Evolutionary conservation across 106 monocot species (phyloP).

Genomic region (Platanthera zijinensis): DNA sequence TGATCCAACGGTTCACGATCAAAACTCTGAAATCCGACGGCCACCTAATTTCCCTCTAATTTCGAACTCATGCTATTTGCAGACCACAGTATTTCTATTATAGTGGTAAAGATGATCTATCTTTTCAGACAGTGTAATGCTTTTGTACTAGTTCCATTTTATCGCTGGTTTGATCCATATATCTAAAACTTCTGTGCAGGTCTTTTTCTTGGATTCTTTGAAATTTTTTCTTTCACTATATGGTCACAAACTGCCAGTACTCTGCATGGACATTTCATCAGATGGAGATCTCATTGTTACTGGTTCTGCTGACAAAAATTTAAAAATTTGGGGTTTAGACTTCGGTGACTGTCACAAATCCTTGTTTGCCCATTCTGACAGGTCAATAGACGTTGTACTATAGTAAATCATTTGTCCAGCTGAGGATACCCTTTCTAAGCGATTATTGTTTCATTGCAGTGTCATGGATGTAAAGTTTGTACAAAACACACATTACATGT

Average conservation of each 20-base stretch:
- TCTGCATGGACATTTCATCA: slow-evolving; percentile 98
- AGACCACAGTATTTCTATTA: no score
- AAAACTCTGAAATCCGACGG: no score
- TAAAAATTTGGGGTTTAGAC: slow-evolving; percentile 98
- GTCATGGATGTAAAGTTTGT: slow-evolving; percentile 93
- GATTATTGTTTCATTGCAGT: slow-evolving; percentile 31
- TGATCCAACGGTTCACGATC: no score
- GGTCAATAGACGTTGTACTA: slow-evolving; percentile 28
- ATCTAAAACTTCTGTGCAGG: slow-evolving; percentile 33
- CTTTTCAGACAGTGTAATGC: not conserved
- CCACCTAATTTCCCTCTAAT: no score
- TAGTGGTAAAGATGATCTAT: no score
- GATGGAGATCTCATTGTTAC: slow-evolving; percentile 88
- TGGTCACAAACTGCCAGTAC: slow-evolving; percentile 89
- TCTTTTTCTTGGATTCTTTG: slow-evolving; percentile 76
- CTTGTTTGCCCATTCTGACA: slow-evolving; percentile 89
- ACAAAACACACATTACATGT: slow-evolving; percentile 82
- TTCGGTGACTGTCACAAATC: slow-evolving; percentile 95
- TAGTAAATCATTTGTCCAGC: not conserved
- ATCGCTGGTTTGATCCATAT: not conserved
- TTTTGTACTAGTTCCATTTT: not conserved
- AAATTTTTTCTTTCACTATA: slow-evolving; percentile 69
- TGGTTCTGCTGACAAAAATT: slow-evolving; percentile 94
- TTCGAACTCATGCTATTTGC: no score
- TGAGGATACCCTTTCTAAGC: not conserved